These are phyloP conservation scores for Candida sonorensis DNA, from an alignment of 805 yeast genomes.

Conservation along the genomic window DNA sequence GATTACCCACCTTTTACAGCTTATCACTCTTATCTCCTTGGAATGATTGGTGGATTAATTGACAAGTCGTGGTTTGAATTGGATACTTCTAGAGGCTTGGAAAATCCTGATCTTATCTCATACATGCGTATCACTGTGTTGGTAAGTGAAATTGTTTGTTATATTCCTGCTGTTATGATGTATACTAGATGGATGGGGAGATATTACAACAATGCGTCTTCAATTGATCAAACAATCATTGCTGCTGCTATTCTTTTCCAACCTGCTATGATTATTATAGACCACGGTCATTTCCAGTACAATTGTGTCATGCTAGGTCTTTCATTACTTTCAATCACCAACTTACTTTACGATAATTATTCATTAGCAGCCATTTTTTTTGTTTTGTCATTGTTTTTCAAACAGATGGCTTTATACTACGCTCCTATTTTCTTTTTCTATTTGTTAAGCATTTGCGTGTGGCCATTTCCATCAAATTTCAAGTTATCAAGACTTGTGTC, in stretches of 20 bases:
- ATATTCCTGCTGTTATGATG: slow-evolving; percentile 73
- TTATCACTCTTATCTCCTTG: slow-evolving; percentile 78
- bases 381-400: slow-evolving; percentile 72
- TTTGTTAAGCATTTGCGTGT: slow-evolving; percentile 49
- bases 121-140: slow-evolving; percentile 82
- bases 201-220: slow-evolving; percentile 37
- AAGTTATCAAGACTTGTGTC: slow-evolving; percentile 51
- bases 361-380: slow-evolving; percentile 71
- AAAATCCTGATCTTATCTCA: slow-evolving; percentile 58
- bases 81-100: slow-evolving; percentile 69
- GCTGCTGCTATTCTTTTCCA: slow-evolving; percentile 77
- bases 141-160: slow-evolving; percentile 64
- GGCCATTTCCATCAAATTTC: slow-evolving; percentile 26
- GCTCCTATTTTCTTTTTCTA: slow-evolving; percentile 84
- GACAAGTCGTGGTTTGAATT: slow-evolving; percentile 72
- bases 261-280: slow-evolving; percentile 77
- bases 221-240: slow-evolving; percentile 71
- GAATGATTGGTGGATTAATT: slow-evolving; percentile 60
- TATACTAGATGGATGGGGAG: slow-evolving; percentile 68
- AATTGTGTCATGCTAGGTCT: slow-evolving; percentile 93
- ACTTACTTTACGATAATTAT: slow-evolving; percentile 55
- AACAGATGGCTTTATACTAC: slow-evolving; percentile 93
- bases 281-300: slow-evolving; percentile 97
- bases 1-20: slow-evolving; percentile 98
- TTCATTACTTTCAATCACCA: slow-evolving; percentile 59